Percentiles rank a stretch among this genome's conserved stretches.
Conservation (phyloP, 2,329 filamentous ascomycete species). For the Ophiostoma piceae region DNA sequence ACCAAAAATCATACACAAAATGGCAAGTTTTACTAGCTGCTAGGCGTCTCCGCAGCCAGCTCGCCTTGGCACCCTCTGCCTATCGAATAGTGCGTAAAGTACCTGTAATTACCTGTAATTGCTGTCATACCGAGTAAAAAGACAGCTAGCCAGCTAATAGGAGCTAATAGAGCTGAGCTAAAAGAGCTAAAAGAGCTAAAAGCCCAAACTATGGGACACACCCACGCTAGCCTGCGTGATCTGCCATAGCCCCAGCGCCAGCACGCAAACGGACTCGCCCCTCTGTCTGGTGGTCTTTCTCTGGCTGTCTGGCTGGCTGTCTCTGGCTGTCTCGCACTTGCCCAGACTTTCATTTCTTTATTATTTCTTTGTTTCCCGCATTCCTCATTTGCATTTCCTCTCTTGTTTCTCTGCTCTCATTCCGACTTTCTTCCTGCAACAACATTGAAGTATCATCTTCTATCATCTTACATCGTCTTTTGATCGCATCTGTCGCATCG, state of each 20-base stretch:
- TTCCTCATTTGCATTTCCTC: background rate
- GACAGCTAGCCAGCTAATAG: background rate
- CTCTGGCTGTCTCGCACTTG: background rate
- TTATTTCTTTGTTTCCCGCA: conserved; percentile 2
- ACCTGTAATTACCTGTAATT: background rate
- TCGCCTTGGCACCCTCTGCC: background rate
- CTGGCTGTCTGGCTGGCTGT: background rate
- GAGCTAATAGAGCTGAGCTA: background rate
- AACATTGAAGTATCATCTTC: background rate
- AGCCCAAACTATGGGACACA: conserved; percentile 2
- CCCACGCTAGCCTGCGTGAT: conserved; percentile 7
- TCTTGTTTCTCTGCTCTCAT: background rate
- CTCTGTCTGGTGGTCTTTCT: background rate
- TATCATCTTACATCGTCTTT: background rate
- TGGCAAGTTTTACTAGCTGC: background rate
- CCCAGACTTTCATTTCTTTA: conserved; percentile 1
- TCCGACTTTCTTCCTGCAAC: background rate
- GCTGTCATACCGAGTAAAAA: background rate
- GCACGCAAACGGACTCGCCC: conserved; percentile 5
- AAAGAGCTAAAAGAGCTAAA: background rate
- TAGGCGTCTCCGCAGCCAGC: conserved; percentile 4
- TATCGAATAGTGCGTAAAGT: background rate
- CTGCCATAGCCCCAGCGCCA: background rate
- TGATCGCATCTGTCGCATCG: background rate
- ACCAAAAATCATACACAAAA: too few species aligned